Conservation (phyloP, 2,329 filamentous ascomycete genomes). For the Phyllosticta paracitricarpa region DNA sequence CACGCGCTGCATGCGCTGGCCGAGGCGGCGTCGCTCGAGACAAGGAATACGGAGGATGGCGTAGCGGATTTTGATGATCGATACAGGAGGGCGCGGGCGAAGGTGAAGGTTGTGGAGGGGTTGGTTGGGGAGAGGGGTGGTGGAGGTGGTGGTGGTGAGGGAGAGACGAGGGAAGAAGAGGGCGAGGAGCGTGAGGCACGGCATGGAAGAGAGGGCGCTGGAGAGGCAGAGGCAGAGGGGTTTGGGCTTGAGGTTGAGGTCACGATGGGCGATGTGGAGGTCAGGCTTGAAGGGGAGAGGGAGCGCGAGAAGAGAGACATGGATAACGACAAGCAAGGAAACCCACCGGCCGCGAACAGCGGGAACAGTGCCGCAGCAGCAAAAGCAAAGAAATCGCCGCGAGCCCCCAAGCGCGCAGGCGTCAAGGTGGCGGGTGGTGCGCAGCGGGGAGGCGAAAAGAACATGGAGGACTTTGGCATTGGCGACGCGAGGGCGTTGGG, state of each 20-base stretch:
- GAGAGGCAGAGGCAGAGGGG: neutral
- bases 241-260: neutral
- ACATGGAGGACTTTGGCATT: conserved; percentile 29
- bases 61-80: conserved; percentile 89
- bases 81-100: conserved; percentile 70
- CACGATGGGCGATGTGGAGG: neutral
- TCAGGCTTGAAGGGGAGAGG: neutral
- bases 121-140: conserved; percentile 33
- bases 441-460: conserved; percentile 14
- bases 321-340: neutral
- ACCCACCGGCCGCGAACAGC: no score
- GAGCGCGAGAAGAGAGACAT: neutral
- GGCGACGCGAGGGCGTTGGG: neutral
- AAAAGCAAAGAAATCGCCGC: neutral
- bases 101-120: conserved; percentile 75
- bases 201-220: neutral
- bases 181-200: conserved; percentile 1
- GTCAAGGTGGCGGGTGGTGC: conserved; percentile 11
- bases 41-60: conserved; percentile 75
- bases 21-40: conserved; percentile 67
- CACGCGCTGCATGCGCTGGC: conserved; percentile 64
- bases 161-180: conserved; percentile 9
- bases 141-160: conserved; percentile 14
- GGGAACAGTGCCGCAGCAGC: neutral
- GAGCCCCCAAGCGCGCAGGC: neutral